Percentiles rank a stretch among this genome's conserved stretches.
These are phyloP conservation scores for Jacaranda mimosifolia DNA, from an alignment of 257 asterid genomes.

Conservation along the genomic window DNA sequence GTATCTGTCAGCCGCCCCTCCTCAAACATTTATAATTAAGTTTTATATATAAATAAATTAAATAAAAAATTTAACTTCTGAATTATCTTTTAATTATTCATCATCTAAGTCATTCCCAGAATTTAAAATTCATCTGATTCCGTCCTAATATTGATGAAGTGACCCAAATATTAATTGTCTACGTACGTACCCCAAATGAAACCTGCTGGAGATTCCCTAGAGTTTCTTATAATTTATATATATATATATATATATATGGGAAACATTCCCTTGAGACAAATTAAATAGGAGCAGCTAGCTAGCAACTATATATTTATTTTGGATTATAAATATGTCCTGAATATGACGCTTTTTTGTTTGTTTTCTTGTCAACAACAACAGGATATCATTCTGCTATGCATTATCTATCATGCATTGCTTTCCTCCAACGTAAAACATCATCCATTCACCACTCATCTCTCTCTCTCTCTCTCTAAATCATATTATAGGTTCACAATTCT, in stretches of 20 bases:
- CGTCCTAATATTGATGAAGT: too few relatives aligned
- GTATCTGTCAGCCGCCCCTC: not conserved
- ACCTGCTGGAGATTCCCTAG: not conserved
- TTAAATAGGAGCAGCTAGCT: not conserved
- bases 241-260: not conserved
- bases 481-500: not conserved
- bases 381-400: conserved; percentile 49
- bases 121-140: too few relatives aligned
- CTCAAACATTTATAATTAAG: not conserved
- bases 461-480: conserved; percentile 27
- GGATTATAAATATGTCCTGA: not conserved
- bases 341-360: conserved; percentile 29
- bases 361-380: conserved; percentile 45
- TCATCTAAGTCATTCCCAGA: too few relatives aligned
- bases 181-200: conserved; percentile 8
- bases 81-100: too few relatives aligned
- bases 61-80: too few relatives aligned
- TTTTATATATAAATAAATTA: not conserved
- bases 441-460: conserved; percentile 20
- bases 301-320: not conserved
- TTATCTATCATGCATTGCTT: conserved; percentile 64
- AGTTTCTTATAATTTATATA: not conserved
- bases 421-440: conserved; percentile 53
- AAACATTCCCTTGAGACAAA: conserved; percentile 25
- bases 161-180: not conserved